A percentile compares a stretch with the other conserved stretches of the same genome.
These are phyloP conservation scores for Sclerotinia subarctica DNA, from an alignment of 2,329 filamentous ascomycete species.

Conservation along the genomic window DNA sequence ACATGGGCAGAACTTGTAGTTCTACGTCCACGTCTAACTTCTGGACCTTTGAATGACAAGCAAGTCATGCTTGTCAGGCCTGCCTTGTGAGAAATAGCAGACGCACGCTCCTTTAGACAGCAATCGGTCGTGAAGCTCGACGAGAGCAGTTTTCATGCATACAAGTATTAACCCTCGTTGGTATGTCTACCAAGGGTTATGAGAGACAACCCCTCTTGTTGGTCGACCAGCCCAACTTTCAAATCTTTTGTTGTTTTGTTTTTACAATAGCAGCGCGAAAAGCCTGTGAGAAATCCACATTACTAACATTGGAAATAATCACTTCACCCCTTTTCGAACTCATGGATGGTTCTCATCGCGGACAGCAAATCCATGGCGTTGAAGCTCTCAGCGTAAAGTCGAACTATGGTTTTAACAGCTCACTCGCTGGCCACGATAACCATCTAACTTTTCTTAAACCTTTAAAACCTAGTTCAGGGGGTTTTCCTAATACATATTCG, in stretches of 20 bases:
- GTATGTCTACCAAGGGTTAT: background rate
- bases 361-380: background rate
- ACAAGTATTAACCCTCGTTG: background rate
- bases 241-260: no score
- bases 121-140: background rate
- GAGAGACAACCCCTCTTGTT: background rate
- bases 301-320: background rate
- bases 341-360: background rate
- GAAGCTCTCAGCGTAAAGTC: background rate
- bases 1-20: background rate
- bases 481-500: no score
- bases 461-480: no score
- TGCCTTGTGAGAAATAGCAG: background rate
- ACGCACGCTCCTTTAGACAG: background rate
- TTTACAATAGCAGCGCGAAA: no score
- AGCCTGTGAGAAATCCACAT: background rate
- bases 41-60: background rate
- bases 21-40: background rate
- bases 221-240: no score
- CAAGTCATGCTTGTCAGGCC: background rate
- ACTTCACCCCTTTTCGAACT: background rate
- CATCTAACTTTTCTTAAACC: no score
- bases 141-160: background rate
- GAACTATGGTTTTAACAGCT: background rate
- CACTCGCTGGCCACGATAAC: background rate